A percentile compares a stretch with the other conserved stretches of the same genome.
phyloP scores from a whole-genome alignment of 306 rosid genomes.

The Trichosanthes truncata region DNA sequence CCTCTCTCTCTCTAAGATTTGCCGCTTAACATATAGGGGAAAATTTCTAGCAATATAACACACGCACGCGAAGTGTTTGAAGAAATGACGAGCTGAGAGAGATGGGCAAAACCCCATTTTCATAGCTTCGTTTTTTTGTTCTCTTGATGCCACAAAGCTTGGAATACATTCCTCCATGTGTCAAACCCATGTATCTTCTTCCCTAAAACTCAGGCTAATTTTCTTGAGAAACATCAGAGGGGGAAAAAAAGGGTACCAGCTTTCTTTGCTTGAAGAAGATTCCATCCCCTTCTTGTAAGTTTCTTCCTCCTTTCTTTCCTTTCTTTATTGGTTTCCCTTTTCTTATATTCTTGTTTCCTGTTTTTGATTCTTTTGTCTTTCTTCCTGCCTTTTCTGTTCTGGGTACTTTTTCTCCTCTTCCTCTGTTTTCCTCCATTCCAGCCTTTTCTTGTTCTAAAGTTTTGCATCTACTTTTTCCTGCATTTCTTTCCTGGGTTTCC shows the following conservation, averaged over 20 bases:
- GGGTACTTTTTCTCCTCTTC: background rate
- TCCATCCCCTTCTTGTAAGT: slow-evolving; percentile 59
- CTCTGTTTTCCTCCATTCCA: background rate
- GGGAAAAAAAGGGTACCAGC: slow-evolving; percentile 7
- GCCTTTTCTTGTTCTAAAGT: background rate
- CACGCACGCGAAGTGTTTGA: slow-evolving; percentile 6
- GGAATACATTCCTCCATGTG: slow-evolving; percentile 7
- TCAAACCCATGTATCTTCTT: background rate
- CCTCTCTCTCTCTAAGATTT: background rate
- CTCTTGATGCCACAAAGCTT: slow-evolving; percentile 4
- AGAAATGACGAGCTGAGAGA: background rate
- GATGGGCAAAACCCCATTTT: background rate
- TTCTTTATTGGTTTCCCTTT: slow-evolving; percentile 8
- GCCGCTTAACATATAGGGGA: background rate
- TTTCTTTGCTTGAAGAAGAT: slow-evolving; percentile 60
- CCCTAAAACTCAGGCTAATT: background rate
- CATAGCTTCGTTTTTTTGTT: background rate
- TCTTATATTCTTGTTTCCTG: slow-evolving; percentile 26
- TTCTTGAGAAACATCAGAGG: background rate
- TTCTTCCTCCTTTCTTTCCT: slow-evolving; percentile 21
- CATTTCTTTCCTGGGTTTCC: slow-evolving; percentile 12
- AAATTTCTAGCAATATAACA: background rate
- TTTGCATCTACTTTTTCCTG: background rate
- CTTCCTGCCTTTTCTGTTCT: background rate
- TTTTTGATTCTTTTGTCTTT: slow-evolving; percentile 15